phyloP scores from a whole-genome alignment of 768 basidiomycete genomes.

The Favolaschia claudopus region DNA sequence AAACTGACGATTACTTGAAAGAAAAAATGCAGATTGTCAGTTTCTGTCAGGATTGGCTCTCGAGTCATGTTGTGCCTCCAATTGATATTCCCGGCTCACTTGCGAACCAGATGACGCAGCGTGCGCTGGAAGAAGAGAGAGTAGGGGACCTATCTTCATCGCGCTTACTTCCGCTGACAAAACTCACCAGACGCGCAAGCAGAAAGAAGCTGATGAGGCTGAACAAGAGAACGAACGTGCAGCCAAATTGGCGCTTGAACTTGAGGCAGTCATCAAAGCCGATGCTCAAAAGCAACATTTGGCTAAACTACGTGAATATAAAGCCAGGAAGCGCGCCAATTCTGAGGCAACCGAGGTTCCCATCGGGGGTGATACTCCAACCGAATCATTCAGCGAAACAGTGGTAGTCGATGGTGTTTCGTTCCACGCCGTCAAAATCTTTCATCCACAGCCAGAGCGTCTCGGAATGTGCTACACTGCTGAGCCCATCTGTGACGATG shows the following conservation, averaged over 20 bases:
- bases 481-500: conserved; percentile 77
- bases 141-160: conserved; percentile 44
- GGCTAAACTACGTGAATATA: conserved; percentile 60
- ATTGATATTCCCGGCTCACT: conserved; percentile 73
- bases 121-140: conserved; percentile 73
- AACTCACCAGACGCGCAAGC: conserved; percentile 40
- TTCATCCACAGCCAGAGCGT: conserved; percentile 73
- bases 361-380: conserved; percentile 54
- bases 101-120: conserved; percentile 78
- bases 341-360: conserved; percentile 78
- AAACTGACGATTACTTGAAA: background rate
- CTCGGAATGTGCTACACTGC: conserved; percentile 76
- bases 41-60: conserved; percentile 77
- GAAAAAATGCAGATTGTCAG: conserved; percentile 61
- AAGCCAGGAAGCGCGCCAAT: conserved; percentile 67
- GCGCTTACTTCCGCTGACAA: background rate
- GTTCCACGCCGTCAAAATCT: conserved; percentile 74
- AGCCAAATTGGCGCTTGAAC: conserved; percentile 60
- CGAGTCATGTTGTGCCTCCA: conserved; percentile 60
- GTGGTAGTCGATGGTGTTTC: conserved; percentile 64
- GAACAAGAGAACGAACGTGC: conserved; percentile 58
- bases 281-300: conserved; percentile 67
- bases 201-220: conserved; percentile 64
- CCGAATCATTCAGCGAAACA: conserved; percentile 66
- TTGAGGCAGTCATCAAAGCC: conserved; percentile 71